Base-by-base conservation (phyloP, 2,329 filamentous ascomycete species). In the Rhynchosporium graminicola region DNA sequence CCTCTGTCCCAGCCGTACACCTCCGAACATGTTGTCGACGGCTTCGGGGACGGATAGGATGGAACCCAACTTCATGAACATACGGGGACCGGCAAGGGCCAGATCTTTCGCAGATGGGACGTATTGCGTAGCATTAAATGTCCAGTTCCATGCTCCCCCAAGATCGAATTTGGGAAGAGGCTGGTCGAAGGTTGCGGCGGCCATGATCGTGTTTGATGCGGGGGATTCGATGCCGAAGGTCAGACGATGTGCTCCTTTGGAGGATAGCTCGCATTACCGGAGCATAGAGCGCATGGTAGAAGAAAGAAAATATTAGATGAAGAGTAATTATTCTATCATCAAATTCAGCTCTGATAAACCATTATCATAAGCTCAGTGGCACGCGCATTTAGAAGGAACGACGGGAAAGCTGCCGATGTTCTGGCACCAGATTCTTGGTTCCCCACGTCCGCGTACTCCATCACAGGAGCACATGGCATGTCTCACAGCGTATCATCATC, bases 51-150 rank as follows among this genome's bases (percentile, higher is more conserved):
- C 76, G 42, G 82, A 78, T 61, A 86, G 80, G 68, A 88, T 83
- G n/a, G 83, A 85, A 57, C 87, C 85, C 43, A 89, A 80, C 73
- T 85, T 87, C 75, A 83, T 86, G 38, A 90, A 82, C 72, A 92
- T 86, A 63, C 89, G 82, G 56, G 89, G 89, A 3, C 89, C 83
- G 20, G 85, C 88, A 75, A 85, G 80, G 66, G 91, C 81, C 54
- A 93, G 77, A 70, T 91, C 88, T 73, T 85, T 86, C 20, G 90
- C 76, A 10, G 87, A 87, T 2, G 88, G 87, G 52, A 83, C 79
- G 74, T 84, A 82, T 67, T 81, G 81, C 48, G 84, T 82, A 63
- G 84, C 77, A 74, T 86, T 85, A 31, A 73, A 65, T 63, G 83
- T 79, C 62, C 78, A 78, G 65, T 80, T 78, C 83, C 84, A 86